A percentile compares a stretch with the other conserved stretches of the same genome.
These are phyloP conservation scores for Santalum album DNA, from an alignment of 164 flowering plant species.

Conservation along the genomic window DNA sequence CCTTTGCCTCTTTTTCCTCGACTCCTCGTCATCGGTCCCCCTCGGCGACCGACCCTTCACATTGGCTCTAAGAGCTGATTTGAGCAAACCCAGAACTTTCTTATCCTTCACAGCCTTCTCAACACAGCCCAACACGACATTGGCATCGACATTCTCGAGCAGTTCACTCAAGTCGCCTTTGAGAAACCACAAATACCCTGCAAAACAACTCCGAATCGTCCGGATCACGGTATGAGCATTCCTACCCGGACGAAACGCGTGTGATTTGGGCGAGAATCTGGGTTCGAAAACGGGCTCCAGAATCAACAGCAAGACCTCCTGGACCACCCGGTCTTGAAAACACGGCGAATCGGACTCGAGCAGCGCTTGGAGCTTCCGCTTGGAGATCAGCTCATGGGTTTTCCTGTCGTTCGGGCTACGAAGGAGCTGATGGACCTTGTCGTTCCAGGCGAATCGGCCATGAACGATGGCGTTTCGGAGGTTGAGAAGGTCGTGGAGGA, in stretches of 20 bases:
- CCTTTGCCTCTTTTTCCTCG: constrained; percentile 34
- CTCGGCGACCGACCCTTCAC: neutral
- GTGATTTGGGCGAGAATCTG: constrained; percentile 63
- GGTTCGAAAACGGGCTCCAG: constrained; percentile 84
- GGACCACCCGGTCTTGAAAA: constrained; percentile 84
- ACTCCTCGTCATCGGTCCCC: constrained; percentile 12
- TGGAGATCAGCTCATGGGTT: constrained; percentile 27
- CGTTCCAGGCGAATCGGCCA: constrained; percentile 51
- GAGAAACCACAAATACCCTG: constrained; percentile 90
- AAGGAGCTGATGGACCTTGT: constrained; percentile 32
- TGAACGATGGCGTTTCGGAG: constrained; percentile 57
- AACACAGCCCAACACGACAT: constrained; percentile 49
- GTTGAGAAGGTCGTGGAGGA: constrained; percentile 50
- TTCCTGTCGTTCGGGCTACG: constrained; percentile 61
- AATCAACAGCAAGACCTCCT: constrained; percentile 75
- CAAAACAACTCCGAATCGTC: constrained; percentile 79
- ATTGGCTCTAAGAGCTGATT: constrained; percentile 32
- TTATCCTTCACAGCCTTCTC: constrained; percentile 66
- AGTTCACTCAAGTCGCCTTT: constrained; percentile 68
- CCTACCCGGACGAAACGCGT: constrained; percentile 82
- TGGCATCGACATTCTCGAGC: constrained; percentile 30
- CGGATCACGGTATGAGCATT: constrained; percentile 81
- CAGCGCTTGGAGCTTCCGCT: constrained; percentile 34
- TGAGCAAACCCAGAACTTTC: constrained; percentile 60
- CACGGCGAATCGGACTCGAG: constrained; percentile 35